These are phyloP conservation scores for Xylariaceae sp. DNA, from an alignment of 2,329 filamentous ascomycete genomes.

Conservation along the genomic window DNA sequence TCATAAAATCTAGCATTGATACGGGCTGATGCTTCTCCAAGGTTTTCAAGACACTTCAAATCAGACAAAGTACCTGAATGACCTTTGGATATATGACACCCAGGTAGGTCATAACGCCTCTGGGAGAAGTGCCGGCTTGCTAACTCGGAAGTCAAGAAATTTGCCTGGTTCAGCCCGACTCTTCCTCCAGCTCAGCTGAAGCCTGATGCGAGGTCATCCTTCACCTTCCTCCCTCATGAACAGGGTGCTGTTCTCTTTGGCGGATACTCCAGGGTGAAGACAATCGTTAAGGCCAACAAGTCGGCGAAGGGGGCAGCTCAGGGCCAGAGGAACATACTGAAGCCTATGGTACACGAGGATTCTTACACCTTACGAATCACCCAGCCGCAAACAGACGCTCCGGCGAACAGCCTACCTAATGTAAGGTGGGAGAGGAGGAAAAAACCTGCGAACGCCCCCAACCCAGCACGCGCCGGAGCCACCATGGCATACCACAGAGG, in stretches of 20 bases:
- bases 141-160: conserved; percentile 57
- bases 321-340: conserved; percentile 64
- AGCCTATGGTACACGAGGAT: conserved; percentile 88
- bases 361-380: conserved; percentile 86
- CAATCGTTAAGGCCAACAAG: conserved; percentile 53
- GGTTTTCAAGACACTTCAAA: conserved; percentile 94
- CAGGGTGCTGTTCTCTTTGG: conserved; percentile 84
- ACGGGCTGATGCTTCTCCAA: conserved; percentile 11
- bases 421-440: conserved; percentile 92
- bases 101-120: conserved; percentile 23
- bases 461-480: conserved; percentile 73
- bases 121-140: too few species aligned
- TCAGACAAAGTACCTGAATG: conserved; percentile 86
- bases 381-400: conserved; percentile 60
- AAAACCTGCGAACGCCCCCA: conserved; percentile 81
- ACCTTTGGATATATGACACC: conserved; percentile 95
- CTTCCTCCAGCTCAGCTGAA: conserved; percentile 74
- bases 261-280: conserved; percentile 87
- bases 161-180: conserved; percentile 71
- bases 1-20: too few species aligned
- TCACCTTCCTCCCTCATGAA: conserved; percentile 86
- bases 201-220: conserved; percentile 84
- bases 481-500: conserved; percentile 95
- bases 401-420: conserved; percentile 56
- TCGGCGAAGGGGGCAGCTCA: conserved; percentile 54